Percentiles rank a stretch among this genome's conserved stretches.
Evolutionary conservation across 805 yeast species (phyloP).

Genomic region (Cyberlindnera xylosilytica): DNA sequence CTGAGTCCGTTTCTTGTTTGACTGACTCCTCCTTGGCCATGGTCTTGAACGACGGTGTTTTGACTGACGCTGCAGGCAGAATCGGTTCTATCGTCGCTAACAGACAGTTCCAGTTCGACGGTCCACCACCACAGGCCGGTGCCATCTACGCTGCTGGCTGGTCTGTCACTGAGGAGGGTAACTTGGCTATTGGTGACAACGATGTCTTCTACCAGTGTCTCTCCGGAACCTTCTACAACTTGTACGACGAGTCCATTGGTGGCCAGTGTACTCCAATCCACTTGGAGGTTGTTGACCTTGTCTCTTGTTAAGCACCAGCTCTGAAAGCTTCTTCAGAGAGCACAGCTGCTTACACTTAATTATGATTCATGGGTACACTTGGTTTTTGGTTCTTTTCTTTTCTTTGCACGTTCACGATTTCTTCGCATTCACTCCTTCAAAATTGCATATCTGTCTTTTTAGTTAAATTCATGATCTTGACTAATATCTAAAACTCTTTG

Average conservation of each 20-base stretch:
- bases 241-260: conserved; percentile 64
- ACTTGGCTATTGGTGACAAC: conserved; percentile 59
- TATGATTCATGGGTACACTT: not conserved
- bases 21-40: conserved; percentile 50
- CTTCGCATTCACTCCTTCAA: conserved; percentile 2
- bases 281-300: conserved; percentile 55
- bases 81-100: conserved; percentile 77
- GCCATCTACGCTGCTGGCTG: conserved; percentile 70
- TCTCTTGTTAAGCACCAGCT: conserved; percentile 42
- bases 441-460: not conserved
- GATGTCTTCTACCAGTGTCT: conserved; percentile 70
- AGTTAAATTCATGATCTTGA: too few species aligned
- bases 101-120: conserved; percentile 84
- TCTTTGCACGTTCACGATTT: not conserved
- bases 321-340: not conserved
- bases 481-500: too few species aligned
- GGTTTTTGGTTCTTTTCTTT: not conserved
- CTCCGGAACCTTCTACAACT: conserved; percentile 76
- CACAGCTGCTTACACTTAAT: not conserved
- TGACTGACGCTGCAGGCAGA: conserved; percentile 62
- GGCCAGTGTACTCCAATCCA: conserved; percentile 61
- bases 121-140: conserved; percentile 84
- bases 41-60: conserved; percentile 46
- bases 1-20: conserved; percentile 40
- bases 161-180: conserved; percentile 51